phyloP scores from a whole-genome alignment of 2,329 filamentous ascomycete species.

The Cordyceps militaris region DNA sequence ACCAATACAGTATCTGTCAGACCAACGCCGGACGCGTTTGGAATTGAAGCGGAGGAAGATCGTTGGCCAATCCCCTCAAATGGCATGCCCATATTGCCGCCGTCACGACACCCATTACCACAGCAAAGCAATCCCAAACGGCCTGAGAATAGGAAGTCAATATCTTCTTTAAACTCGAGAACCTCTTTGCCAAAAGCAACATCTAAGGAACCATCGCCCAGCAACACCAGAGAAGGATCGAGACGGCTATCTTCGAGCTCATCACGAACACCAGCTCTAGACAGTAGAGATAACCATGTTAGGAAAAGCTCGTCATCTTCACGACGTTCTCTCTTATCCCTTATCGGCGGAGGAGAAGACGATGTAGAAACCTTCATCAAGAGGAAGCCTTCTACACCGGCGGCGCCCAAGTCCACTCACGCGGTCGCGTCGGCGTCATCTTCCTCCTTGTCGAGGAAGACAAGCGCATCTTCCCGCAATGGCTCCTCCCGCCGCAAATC shows the following conservation, averaged over 20 bases:
- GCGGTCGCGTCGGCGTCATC: not conserved
- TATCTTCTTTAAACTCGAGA: not conserved
- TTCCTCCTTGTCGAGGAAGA: not conserved
- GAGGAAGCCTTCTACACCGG: not conserved
- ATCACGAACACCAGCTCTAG: not conserved
- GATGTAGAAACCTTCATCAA: slow-evolving; percentile 1
- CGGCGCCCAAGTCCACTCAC: not conserved
- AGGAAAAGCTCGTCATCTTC: slow-evolving; percentile 2
- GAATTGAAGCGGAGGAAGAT: not conserved
- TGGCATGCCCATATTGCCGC: not conserved
- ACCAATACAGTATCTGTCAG: not conserved
- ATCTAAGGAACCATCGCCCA: not conserved
- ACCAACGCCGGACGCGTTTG: not conserved
- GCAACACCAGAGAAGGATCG: not conserved
- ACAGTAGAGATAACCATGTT: not conserved
- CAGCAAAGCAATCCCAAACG: not conserved
- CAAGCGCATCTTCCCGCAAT: not conserved
- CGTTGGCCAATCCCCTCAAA: not conserved
- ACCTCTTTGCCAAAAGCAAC: not conserved
- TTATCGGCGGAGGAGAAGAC: slow-evolving; percentile 6
- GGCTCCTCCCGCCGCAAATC: not conserved
- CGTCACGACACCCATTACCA: not conserved
- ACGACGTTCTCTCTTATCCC: slow-evolving; percentile 11
- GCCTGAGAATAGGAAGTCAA: not conserved
- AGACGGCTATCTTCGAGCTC: not conserved